phyloP scores from a whole-genome alignment of 2,329 filamentous ascomycete genomes.

The Botrytis sinoallii region DNA sequence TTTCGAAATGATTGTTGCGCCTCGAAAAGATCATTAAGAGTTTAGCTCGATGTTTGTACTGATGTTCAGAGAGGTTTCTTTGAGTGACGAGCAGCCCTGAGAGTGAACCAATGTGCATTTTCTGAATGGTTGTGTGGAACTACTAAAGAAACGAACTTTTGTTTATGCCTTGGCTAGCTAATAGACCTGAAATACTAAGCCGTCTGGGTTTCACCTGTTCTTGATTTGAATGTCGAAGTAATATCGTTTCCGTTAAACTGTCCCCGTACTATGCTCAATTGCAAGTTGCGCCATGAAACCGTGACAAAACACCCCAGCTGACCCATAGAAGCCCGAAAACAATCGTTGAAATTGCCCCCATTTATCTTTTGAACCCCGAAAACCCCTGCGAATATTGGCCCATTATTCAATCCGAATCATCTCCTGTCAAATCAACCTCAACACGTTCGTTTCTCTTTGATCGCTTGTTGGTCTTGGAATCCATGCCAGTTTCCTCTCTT shows the following conservation, averaged over 20 bases:
- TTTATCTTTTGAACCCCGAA: neutral
- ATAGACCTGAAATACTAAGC: too few relatives aligned
- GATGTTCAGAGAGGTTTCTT: too few relatives aligned
- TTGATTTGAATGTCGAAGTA: neutral
- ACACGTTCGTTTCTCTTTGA: neutral
- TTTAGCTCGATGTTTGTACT: too few relatives aligned
- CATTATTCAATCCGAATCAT: neutral
- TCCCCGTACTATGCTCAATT: neutral
- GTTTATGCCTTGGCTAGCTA: neutral
- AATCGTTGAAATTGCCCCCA: too few relatives aligned
- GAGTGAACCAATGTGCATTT: neutral
- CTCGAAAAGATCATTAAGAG: too few relatives aligned
- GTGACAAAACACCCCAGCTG: neutral
- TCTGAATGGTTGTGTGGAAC: too few relatives aligned
- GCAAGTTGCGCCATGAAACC: neutral
- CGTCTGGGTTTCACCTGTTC: too few relatives aligned
- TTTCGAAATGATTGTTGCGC: too few relatives aligned
- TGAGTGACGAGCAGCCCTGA: too few relatives aligned
- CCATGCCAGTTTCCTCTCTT: neutral
- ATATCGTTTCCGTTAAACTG: fast-evolving
- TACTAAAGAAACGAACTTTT: neutral
- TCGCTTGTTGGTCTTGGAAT: neutral
- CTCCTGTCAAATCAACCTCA: constrained; percentile 11
- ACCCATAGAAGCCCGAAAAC: too few relatives aligned
- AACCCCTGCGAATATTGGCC: too few relatives aligned